Conservation (phyloP, 2,329 filamentous ascomycete genomes). For the Alternaria brassicae region DNA sequence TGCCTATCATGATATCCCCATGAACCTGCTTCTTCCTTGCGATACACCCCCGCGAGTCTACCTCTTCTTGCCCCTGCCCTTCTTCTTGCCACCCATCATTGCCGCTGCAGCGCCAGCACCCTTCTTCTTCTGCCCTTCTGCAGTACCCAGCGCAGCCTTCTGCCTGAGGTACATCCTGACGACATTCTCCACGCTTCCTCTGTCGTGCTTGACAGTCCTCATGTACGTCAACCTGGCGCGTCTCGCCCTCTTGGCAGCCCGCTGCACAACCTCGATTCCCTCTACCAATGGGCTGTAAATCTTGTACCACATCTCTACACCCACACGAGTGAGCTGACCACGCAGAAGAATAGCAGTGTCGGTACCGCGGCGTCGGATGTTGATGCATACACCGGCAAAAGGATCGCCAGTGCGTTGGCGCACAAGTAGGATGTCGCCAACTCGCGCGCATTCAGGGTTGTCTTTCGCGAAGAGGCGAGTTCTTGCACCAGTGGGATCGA, state of each 20-base stretch:
- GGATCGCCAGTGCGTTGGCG: constrained; percentile 85
- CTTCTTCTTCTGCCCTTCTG: constrained; percentile 42
- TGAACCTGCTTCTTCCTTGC: neutral
- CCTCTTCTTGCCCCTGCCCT: constrained; percentile 43
- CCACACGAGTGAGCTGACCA: constrained; percentile 83
- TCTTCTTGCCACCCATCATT: constrained; percentile 38
- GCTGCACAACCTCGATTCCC: constrained; percentile 92
- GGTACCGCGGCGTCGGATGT: constrained; percentile 82
- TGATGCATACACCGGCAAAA: constrained; percentile 86
- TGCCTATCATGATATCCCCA: neutral
- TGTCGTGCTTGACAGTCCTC: constrained; percentile 59
- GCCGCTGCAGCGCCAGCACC: constrained; percentile 26
- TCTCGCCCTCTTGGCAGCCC: constrained; percentile 81
- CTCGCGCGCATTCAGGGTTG: constrained; percentile 79
- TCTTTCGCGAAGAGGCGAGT: constrained; percentile 78
- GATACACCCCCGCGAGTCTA: constrained; percentile 16
- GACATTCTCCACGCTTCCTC: constrained; percentile 50
- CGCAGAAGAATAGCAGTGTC: constrained; percentile 88
- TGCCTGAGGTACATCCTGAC: constrained; percentile 47
- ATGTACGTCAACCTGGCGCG: constrained; percentile 90
- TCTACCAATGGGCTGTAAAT: constrained; percentile 88
- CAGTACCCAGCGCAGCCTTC: constrained; percentile 46
- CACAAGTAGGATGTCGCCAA: constrained; percentile 91
- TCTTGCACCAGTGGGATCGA: constrained; percentile 86
- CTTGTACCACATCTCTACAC: constrained; percentile 98